Base-by-base conservation (phyloP, 164 flowering plant genomes). In the Houttuynia cordata region DNA sequence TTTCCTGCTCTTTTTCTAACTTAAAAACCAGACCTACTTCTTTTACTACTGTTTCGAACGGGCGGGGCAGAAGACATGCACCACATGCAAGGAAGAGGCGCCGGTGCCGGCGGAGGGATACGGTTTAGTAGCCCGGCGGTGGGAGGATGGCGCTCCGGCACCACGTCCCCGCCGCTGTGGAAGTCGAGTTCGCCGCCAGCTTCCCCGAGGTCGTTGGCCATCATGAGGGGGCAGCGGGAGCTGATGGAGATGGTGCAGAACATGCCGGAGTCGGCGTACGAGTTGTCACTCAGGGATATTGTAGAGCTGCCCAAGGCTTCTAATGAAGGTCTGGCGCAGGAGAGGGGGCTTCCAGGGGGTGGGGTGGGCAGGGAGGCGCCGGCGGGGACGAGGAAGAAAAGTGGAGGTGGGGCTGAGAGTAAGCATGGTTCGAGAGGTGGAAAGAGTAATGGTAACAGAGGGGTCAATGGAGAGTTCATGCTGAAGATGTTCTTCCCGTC, bases 231-330 rank as follows among this genome's bases (percentile, higher is more conserved):
- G 10, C 76, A 79, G 68, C 70, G 54, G 58, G 85, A 86, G 73
- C 74, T 89, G 24, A 84, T 89, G 93, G 85, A 84, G 65, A 81
- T 84, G 89, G 66, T 89, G 23, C 64, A 66, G 49, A 67, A 74
- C 78, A 72, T 84, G 77, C 85, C 96, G 1, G 96, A 89, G 64
- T 75, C 83, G 0, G 70, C 73, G 14, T 83, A 83, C 49, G 96
- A 89, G 74, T 85, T 89, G 42, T 84, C 96, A 4, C 58, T 89
- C 24, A 77, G 71, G 62, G 96, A 89, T 70, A 71, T 86, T 0
- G 87, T 89, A 1, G 93, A 80, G 37, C 74, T 73, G 34, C 71
- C 71, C 34, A 53, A 24, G 58, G 55, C 8, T 15, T 10, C 12
- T 13, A 12, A 15, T 18, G 30, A 54, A 34, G 14, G 7, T 6